phyloP scores from a whole-genome alignment of 2,329 filamentous ascomycete genomes.

The Penicillium sp. region DNA sequence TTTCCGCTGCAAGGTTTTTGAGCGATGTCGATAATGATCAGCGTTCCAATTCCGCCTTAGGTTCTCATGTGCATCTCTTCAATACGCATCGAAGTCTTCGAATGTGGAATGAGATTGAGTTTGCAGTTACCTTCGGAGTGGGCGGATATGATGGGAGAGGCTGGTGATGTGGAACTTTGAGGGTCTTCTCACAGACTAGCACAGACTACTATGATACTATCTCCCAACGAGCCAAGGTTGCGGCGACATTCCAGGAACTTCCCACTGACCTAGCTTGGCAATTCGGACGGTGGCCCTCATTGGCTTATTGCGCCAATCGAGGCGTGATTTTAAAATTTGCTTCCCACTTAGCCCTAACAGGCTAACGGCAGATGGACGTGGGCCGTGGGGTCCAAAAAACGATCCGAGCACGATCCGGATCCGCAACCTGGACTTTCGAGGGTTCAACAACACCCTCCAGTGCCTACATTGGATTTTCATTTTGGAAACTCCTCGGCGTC shows the following conservation, averaged over 20 bases:
- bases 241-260: not conserved
- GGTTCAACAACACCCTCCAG: not conserved
- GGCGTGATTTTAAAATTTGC: constrained; percentile 1
- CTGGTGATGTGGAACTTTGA: not conserved
- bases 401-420: not conserved
- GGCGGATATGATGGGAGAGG: constrained; percentile 4
- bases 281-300: not conserved
- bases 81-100: not conserved
- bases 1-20: not conserved
- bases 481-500: not conserved
- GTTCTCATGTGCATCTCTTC: not conserved
- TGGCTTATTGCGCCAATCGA: not conserved
- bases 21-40: not conserved
- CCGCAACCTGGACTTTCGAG: not conserved
- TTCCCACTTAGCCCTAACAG: constrained; percentile 4
- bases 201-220: constrained; percentile 6
- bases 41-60: not conserved
- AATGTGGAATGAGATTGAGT: not conserved
- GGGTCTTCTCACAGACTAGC: constrained; percentile 1
- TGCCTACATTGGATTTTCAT: not conserved
- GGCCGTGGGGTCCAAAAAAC: constrained; percentile 10
- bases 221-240: constrained; percentile 6
- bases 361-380: constrained; percentile 14
- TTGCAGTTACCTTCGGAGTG: not conserved
- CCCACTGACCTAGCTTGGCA: not conserved